These are phyloP conservation scores for Aureobasidium sp. DNA, from an alignment of 2,329 filamentous ascomycete genomes.

Conservation along the genomic window DNA sequence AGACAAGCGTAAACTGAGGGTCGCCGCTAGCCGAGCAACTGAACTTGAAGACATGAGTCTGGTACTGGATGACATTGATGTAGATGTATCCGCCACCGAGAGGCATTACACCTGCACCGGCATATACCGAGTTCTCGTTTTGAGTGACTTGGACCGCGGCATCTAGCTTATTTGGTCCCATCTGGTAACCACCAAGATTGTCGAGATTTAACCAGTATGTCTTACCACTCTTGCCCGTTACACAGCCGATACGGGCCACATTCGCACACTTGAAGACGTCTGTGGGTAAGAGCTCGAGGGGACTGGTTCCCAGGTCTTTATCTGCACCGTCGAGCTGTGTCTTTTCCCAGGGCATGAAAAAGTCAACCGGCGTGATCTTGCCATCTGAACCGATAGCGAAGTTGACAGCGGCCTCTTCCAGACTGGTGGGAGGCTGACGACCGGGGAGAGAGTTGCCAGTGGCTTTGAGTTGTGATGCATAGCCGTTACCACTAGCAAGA, in stretches of 20 bases:
- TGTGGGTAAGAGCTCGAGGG: slow-evolving; percentile 36
- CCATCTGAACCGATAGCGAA: slow-evolving; percentile 39
- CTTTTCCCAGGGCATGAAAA: slow-evolving; percentile 45
- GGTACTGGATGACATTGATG: slow-evolving; percentile 45
- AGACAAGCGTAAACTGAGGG: slow-evolving; percentile 47
- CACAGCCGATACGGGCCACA: slow-evolving; percentile 39
- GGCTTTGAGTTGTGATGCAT: slow-evolving; percentile 34
- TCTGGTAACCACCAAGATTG: slow-evolving; percentile 42
- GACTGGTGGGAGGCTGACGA: slow-evolving; percentile 35
- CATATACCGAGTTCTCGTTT: slow-evolving; percentile 43
- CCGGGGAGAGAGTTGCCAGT: slow-evolving; percentile 35
- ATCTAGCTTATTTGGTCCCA: slow-evolving; percentile 35
- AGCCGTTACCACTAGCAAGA: slow-evolving; percentile 42
- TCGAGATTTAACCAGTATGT: slow-evolving; percentile 43
- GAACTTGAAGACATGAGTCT: slow-evolving; percentile 51
- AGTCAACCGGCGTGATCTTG: slow-evolving; percentile 36
- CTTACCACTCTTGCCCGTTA: slow-evolving; percentile 45
- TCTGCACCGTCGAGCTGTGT: slow-evolving; percentile 41
- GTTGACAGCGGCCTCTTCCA: slow-evolving; percentile 44
- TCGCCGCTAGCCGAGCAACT: slow-evolving; percentile 41
- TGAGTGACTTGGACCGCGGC: slow-evolving; percentile 36
- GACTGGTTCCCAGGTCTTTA: slow-evolving; percentile 41
- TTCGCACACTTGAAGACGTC: slow-evolving; percentile 36
- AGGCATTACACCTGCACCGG: slow-evolving; percentile 40
- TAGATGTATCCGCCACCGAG: slow-evolving; percentile 42